A percentile compares a stretch with the other conserved stretches of the same genome.
Conservation (phyloP, 176 grass and related monocot species). For the Carex pumila region DNA sequence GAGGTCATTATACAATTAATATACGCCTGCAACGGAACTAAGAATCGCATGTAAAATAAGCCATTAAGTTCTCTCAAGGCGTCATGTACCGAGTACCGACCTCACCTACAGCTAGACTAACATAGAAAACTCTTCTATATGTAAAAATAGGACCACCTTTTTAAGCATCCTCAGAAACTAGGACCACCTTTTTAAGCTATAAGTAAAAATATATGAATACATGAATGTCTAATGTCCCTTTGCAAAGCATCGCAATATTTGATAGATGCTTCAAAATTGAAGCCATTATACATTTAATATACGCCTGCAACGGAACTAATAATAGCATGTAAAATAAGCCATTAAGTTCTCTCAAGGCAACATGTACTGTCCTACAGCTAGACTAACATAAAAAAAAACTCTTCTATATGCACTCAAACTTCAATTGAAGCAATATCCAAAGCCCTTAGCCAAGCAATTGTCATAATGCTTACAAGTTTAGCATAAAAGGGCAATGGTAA, state of each 20-base stretch:
- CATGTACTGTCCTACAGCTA: background rate
- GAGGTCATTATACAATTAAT: constrained; percentile 4
- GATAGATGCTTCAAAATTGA: background rate
- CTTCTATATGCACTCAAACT: background rate
- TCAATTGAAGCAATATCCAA: background rate
- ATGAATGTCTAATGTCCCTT: background rate
- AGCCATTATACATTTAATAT: constrained; percentile 13
- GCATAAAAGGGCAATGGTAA: background rate
- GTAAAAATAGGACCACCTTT: background rate
- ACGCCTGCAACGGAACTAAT: constrained; percentile 35
- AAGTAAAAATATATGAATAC: background rate
- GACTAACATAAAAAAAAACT: background rate
- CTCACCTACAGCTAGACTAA: background rate
- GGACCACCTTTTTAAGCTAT: background rate
- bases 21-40: constrained; percentile 36
- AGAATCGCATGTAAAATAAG: constrained; percentile 17
- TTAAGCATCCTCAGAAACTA: too few species aligned
- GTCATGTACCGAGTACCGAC: background rate
- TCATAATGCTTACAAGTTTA: background rate
- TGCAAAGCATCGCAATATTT: background rate
- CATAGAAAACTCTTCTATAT: background rate
- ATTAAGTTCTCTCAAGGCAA: constrained; percentile 28
- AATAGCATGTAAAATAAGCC: constrained; percentile 15
- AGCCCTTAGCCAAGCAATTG: background rate
- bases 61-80: constrained; percentile 28